These are phyloP conservation scores for Friedmanniomyces simplex DNA, from an alignment of 495 filamentous ascomycete genomes.

Conservation along the genomic window DNA sequence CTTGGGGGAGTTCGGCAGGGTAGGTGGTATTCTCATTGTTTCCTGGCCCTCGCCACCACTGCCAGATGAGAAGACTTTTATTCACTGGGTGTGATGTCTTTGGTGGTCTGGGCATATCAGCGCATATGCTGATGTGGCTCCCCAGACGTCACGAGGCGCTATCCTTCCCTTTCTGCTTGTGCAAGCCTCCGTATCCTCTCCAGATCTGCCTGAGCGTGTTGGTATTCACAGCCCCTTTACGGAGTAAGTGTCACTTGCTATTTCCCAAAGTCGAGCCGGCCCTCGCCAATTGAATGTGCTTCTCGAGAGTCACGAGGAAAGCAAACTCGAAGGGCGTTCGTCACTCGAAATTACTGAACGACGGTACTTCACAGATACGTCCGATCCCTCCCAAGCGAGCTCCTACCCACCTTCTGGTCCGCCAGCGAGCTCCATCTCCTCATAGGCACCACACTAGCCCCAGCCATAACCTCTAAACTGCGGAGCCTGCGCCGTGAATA, in stretches of 20 bases:
- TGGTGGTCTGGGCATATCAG: neutral
- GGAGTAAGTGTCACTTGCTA: slow-evolving; percentile 41
- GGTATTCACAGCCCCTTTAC: slow-evolving; percentile 64
- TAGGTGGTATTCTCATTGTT: slow-evolving; percentile 25
- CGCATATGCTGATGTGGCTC: slow-evolving; percentile 16
- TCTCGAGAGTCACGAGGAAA: neutral
- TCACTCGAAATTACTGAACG: neutral
- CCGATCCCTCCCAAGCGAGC: slow-evolving; percentile 62
- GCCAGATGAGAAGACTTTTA: neutral
- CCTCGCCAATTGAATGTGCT: neutral
- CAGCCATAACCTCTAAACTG: slow-evolving; percentile 66
- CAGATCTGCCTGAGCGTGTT: slow-evolving; percentile 35
- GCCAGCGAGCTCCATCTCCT: slow-evolving; percentile 58
- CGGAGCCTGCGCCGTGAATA: slow-evolving; percentile 65
- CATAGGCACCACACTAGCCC: slow-evolving; percentile 67
- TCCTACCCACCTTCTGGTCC: slow-evolving; percentile 72
- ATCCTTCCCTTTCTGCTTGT: slow-evolving; percentile 69
- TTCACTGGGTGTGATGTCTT: neutral
- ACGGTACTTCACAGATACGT: slow-evolving; percentile 39
- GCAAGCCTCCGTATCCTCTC: slow-evolving; percentile 52
- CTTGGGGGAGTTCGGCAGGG: slow-evolving; percentile 41
- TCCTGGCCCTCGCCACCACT: too few relatives aligned
- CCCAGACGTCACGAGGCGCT: slow-evolving; percentile 48
- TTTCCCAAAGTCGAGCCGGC: neutral
- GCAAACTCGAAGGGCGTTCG: neutral